These are phyloP conservation scores for Podospora sp. DNA, from an alignment of 495 filamentous ascomycete species.

Conservation along the genomic window DNA sequence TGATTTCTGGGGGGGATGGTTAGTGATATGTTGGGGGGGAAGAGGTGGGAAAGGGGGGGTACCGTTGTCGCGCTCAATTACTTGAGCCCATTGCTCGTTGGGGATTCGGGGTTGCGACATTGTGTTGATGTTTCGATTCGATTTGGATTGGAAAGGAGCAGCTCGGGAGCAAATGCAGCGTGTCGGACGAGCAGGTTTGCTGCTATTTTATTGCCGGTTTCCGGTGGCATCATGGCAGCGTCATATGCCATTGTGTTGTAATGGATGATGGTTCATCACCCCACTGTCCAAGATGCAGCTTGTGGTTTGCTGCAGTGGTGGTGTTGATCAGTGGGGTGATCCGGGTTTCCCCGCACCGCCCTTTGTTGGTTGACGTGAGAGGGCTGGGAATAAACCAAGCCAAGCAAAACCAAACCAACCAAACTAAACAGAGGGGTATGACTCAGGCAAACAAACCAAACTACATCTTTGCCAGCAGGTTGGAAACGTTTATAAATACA, in stretches of 20 bases:
- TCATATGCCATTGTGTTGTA: neutral
- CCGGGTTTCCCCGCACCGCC: neutral
- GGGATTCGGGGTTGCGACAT: slow-evolving; percentile 52
- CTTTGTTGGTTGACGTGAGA: no score
- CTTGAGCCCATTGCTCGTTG: slow-evolving; percentile 78
- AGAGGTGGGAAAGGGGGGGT: slow-evolving; percentile 36
- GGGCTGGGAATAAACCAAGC: no score
- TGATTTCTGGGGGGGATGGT: slow-evolving; percentile 44
- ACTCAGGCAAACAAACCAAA: no score
- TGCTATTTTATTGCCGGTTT: neutral
- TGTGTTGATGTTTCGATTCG: neutral
- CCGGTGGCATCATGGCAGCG: neutral
- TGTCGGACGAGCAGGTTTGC: neutral
- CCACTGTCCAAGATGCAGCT: neutral
- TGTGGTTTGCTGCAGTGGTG: neutral
- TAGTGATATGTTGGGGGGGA: slow-evolving; percentile 15
- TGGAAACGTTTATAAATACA: no score
- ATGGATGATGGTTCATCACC: neutral
- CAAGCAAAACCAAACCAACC: no score
- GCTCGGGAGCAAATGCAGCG: neutral
- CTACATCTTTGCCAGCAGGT: no score
- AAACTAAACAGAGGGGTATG: no score
- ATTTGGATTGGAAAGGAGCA: neutral
- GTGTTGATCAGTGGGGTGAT: neutral
- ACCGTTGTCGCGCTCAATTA: slow-evolving; percentile 72